Evolutionary conservation across 345 rosid species (phyloP), one percentile per base, ranked within the genome.

Genomic region (Viola odorata): DNA sequence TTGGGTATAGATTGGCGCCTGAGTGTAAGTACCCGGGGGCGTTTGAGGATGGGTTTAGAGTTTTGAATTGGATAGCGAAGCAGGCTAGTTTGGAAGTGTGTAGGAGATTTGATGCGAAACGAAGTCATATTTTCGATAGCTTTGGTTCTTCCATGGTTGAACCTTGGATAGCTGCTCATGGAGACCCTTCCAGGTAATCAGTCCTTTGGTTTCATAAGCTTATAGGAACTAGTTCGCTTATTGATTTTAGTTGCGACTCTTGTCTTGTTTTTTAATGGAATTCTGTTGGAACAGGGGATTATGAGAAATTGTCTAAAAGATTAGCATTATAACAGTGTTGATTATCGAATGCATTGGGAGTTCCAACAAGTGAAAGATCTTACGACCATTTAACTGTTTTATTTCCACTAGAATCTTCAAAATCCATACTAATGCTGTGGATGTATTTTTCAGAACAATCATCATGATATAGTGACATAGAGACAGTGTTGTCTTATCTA

Each of bases 1-100:
- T 89, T 0, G 98, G 98, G 64, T 91, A 87, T 61, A 81, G 96
- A 70, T 80, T 91, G 70, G 98, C 89, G 4, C 92, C 96, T 4
- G 96, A 89, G 81, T 84, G 78, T 53, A 57, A 69, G 80, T 89
- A 75, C 37, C 98, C 91, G n/a, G 86, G 82, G 32, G 85, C 96
- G 37, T 86, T 82, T 66, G 95, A 91, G 53, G 96, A 91, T 59
- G 96, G 95, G n/a, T 52, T 84, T 0, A 85, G 81, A 81, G 92
- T 79, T 59, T 61, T 89, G 78, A 75, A 84, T 75, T 89, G 98
- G 96, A 62, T 91, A 48, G 82, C 72, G 40, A 91, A 89, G 78
- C 95, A 86, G 69, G 85, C 89, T 5, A 85, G 87, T 74, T 70
- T 86, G 67, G 86, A 84, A 57, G 58, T 62, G 42, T 17, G 75